Evolutionary conservation across 768 basidiomycete genomes (phyloP).

Genomic region (Lactarius sanguifluus): DNA sequence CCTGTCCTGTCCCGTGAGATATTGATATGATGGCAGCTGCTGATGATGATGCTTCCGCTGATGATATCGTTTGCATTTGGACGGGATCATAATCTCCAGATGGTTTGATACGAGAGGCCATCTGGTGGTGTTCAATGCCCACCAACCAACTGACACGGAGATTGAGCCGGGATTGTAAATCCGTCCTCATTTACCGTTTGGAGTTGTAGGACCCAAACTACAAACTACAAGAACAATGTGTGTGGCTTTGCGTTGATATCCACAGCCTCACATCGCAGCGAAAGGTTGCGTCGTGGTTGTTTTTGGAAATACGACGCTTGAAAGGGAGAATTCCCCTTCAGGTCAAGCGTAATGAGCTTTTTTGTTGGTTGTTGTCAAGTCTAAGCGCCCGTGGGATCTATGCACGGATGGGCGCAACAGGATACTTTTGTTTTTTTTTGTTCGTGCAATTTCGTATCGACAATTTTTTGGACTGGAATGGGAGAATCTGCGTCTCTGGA

Average conservation of each 20-base stretch:
- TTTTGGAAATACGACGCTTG: not conserved
- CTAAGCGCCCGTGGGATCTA: not conserved
- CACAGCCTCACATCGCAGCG: not conserved
- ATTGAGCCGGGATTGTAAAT: not conserved
- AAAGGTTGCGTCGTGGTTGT: not conserved
- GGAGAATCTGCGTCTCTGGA: not conserved
- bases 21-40: not conserved
- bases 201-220: not conserved
- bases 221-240: not conserved
- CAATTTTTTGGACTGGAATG: not conserved
- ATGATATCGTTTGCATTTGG: not conserved
- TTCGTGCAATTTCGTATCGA: not conserved
- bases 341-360: not conserved
- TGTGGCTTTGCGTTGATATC: not conserved
- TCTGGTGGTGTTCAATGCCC: not conserved
- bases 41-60: not conserved
- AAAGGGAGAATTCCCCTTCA: not conserved
- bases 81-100: not conserved
- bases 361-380: not conserved
- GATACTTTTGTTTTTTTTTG: not conserved
- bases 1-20: not conserved
- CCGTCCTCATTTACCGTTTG: not conserved
- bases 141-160: not conserved
- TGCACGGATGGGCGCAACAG: not conserved
- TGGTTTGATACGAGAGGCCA: too few species aligned